phyloP scores from a whole-genome alignment of 257 asterid genomes.

The Primulina huaijiensis region DNA sequence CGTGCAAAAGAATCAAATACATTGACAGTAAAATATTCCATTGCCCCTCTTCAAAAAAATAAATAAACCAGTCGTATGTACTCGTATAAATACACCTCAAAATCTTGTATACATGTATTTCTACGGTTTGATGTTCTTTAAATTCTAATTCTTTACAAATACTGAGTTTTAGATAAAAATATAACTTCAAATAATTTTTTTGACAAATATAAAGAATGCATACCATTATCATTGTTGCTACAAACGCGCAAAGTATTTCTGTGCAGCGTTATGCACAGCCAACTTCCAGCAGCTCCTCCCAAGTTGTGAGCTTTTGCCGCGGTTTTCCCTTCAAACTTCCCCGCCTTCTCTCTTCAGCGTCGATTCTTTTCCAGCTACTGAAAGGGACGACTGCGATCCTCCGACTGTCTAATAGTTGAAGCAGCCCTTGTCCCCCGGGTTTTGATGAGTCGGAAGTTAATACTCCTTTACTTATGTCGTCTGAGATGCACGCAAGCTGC shows the following conservation, averaged over 20 bases:
- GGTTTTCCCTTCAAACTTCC: slow-evolving; percentile 58
- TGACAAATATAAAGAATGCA: too few relatives aligned
- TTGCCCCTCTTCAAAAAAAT: too few relatives aligned
- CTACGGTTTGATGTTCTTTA: too few relatives aligned
- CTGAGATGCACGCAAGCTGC: slow-evolving; percentile 71
- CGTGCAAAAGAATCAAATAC: too few relatives aligned
- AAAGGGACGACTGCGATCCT: slow-evolving; percentile 49
- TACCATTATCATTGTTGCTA: background rate
- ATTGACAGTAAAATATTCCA: too few relatives aligned
- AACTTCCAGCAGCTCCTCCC: slow-evolving; percentile 67
- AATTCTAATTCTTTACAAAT: too few relatives aligned
- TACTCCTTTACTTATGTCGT: slow-evolving; percentile 55
- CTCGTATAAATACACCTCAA: background rate
- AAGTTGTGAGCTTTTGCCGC: slow-evolving; percentile 64
- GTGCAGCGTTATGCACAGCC: slow-evolving; percentile 34
- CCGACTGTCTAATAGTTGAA: slow-evolving; percentile 49
- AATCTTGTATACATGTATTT: background rate
- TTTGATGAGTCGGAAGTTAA: slow-evolving; percentile 42
- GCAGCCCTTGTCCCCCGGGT: slow-evolving; percentile 69
- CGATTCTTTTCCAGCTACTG: slow-evolving; percentile 65
- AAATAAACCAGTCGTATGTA: too few relatives aligned
- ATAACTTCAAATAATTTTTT: too few relatives aligned
- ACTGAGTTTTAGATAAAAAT: too few relatives aligned
- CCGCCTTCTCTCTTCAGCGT: slow-evolving; percentile 60
- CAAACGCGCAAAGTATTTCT: background rate